Evolutionary conservation across 257 asterid species (phyloP), one percentile per base, ranked within the genome.

Genomic region (Penstemon eatonii): DNA sequence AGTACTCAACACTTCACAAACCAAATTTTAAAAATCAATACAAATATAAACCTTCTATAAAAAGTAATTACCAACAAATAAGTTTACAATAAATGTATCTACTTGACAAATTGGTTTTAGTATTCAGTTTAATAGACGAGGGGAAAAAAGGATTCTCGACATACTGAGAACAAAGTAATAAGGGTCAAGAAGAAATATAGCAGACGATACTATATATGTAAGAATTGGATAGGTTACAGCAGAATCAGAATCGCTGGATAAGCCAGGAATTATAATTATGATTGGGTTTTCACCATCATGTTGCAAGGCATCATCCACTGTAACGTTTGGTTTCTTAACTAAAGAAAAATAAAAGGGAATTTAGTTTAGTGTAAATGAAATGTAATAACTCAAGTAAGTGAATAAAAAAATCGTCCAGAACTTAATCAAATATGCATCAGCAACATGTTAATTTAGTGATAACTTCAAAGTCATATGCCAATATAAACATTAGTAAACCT

Each of bases 241-340:
- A 76, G 87, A 79, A 75, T 76, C 65, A 36, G 89, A 84, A 70
- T 79, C 84, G 25, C 85, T 84, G 52, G 87, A 73, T 73, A 82
- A 55, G 60, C 92, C 92, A 63, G 92, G 92, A 71, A 86, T 54
- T 51, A 86, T 79, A 61, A 84, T 64, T 63, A 74, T 40, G 37
- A 82, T 78, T 60, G 89, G 89, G 68, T n/a, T 75, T 64, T 44
- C 79, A 54, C 49, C 75, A 59, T 78, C 80, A 6, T 44, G 42
- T 13, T 33, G 74, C 69, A 55, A 66, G 60, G 70, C 88, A 57
- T 69, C 79, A 42, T 62, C 68, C 19, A 5, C 69, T 73, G 65
- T 66, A 12, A 41, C 38, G 39, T n/a, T 64, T 65, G 68, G 65
- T n/a, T 67, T 65, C 63, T 65, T 61, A 38, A 57, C 75, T 78